These are phyloP conservation scores for Neotropicomus parvogracilis DNA, from an alignment of 1,284 basidiomycete species.

Conservation along the genomic window DNA sequence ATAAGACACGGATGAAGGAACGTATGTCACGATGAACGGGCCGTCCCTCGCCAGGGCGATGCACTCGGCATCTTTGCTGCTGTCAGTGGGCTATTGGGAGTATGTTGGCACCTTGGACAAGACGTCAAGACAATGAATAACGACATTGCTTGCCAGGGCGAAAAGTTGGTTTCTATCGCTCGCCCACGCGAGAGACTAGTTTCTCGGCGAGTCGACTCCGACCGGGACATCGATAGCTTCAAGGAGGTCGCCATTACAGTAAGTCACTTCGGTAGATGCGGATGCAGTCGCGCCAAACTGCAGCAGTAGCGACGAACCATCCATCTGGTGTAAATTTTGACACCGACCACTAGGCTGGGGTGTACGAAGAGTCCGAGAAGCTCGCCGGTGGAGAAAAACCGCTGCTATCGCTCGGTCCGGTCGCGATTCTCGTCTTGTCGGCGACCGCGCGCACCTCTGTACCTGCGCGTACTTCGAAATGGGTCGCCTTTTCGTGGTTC, in stretches of 20 bases:
- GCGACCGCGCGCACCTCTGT: not conserved
- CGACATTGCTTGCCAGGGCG: not conserved
- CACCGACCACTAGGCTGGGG: no score
- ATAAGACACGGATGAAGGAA: not conserved
- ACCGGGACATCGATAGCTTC: not conserved
- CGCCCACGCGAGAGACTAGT: not conserved
- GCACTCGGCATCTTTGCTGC: not conserved
- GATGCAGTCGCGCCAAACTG: not conserved
- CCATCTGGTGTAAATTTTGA: not conserved
- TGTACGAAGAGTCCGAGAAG: not conserved
- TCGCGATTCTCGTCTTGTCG: not conserved
- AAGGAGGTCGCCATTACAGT: not conserved
- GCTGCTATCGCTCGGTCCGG: not conserved
- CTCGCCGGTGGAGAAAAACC: not conserved
- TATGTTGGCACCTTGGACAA: not conserved
- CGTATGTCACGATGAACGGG: slow-evolving; percentile 1
- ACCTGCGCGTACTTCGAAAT: not conserved
- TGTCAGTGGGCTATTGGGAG: not conserved
- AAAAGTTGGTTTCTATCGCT: not conserved
- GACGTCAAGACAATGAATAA: not conserved
- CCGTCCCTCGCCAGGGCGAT: slow-evolving; percentile 4
- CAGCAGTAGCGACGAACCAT: not conserved
- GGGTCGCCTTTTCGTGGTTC: no score
- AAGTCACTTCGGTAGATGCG: not conserved
- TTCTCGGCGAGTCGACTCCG: not conserved